Base-by-base conservation (phyloP, 2,329 filamentous ascomycete genomes). In the Botrytis hyacinthi region DNA sequence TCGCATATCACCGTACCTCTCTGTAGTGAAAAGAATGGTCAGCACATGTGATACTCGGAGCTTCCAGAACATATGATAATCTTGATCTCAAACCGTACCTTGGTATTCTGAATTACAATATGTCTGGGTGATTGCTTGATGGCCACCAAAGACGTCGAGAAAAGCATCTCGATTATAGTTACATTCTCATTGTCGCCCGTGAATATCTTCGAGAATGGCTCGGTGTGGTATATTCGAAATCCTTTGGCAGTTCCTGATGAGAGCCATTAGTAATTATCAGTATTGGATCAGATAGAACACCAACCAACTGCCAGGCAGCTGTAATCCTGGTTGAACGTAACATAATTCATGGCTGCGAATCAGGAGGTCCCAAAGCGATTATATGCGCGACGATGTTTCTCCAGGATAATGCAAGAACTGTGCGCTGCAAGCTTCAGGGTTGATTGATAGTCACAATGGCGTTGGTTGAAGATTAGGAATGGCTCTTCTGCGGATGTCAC, bases 271-370 rank as follows among this genome's bases (percentile, higher is more conserved):
- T 61, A 51, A 54, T 37, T 37, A 72, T 32, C n/a, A 44, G 22
- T 46, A 35, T 51, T 54, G 32, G 48, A 46, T 54, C 70, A 46
- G 71, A 71, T 44, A 35, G 73, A 48, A 40, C n/a, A 83, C 91
- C 81, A 86, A 94, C 94, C 95, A 79, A 99, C 95, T 85, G 95
- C 95, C 77, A 99, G 88, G 83, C 95, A 95, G 87, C 93, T 97
- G 86, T 97, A 94, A 86, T 99, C 96, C 86, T 99, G 96, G 84
- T 99, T 99, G 84, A 98, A 99, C 60, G 95, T 98, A 80, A 99
- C 94, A 84, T 97, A 99, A 84, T 99, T 99, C 86, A 98, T 94
- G 67, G 90, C 84, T 91, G 93, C 93, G 75, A 81, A 40, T 73
- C 44, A 20, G 37, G 6, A 72, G 22, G 12, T 35, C 20, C 12